Evolutionary conservation across 495 filamentous ascomycete genomes (phyloP).

Genomic region (Neohortaea acidophila): DNA sequence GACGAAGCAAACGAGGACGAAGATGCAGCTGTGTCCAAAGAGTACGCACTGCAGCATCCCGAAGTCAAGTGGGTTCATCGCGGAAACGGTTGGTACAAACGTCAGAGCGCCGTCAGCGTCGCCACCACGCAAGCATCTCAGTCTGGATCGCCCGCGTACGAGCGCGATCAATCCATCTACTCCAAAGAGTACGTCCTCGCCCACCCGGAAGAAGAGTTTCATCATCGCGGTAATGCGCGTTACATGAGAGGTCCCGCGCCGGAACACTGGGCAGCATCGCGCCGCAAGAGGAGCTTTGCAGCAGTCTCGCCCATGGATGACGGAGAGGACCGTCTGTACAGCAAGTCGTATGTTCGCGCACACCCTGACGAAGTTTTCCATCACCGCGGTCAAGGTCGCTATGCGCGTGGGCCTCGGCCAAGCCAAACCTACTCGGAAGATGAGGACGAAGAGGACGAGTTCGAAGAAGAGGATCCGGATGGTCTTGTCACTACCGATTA

Average conservation of each 20-base stretch:
- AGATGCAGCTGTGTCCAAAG: slow-evolving; percentile 5
- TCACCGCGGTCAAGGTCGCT: slow-evolving; percentile 18
- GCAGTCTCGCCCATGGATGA: neutral
- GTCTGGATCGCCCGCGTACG: neutral
- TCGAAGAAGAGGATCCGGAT: slow-evolving; percentile 1
- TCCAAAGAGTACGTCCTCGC: slow-evolving; percentile 6
- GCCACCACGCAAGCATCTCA: neutral
- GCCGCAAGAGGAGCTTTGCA: neutral
- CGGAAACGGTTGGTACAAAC: slow-evolving; percentile 16
- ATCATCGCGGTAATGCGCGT: slow-evolving; percentile 16
- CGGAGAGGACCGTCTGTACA: slow-evolving; percentile 1
- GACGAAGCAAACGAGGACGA: neutral
- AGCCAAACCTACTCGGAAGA: neutral
- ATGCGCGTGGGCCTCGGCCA: slow-evolving; percentile 5
- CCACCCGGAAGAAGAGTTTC: slow-evolving; percentile 10
- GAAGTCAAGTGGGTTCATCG: slow-evolving; percentile 12
- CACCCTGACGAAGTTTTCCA: slow-evolving; percentile 13
- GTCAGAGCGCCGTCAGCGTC: neutral
- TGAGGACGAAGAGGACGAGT: slow-evolving; percentile 1
- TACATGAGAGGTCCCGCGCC: slow-evolving; percentile 13
- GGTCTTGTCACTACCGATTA: slow-evolving; percentile 6
- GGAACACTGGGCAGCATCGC: neutral
- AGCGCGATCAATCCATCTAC: slow-evolving; percentile 9
- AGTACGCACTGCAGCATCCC: slow-evolving; percentile 5
- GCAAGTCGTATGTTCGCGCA: slow-evolving; percentile 7